phyloP scores from a whole-genome alignment of 148 eudicot species.

The Rhododendron kiyosumense region DNA sequence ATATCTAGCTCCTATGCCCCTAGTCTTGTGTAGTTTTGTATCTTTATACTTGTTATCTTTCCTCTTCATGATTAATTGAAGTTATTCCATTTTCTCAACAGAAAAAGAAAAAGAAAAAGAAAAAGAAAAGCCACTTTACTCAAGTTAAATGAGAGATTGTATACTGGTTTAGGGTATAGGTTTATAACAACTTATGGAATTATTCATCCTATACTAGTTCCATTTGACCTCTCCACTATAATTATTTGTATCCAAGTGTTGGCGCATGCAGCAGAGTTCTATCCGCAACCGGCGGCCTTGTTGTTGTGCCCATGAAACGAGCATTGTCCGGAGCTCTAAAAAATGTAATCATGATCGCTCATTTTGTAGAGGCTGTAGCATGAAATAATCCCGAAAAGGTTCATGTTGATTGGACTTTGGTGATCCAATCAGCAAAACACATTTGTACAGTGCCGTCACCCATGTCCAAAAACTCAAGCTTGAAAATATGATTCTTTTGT shows the following conservation, averaged over 20 bases:
- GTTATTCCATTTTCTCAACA: no score
- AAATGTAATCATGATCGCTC: neutral
- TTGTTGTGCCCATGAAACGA: neutral
- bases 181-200: neutral
- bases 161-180: neutral
- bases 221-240: neutral
- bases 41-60: no score
- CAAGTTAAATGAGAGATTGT: neutral
- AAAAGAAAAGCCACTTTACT: neutral
- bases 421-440: neutral
- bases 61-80: no score
- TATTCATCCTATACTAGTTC: neutral
- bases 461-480: neutral
- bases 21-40: no score
- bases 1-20: no score
- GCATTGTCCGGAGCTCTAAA: neutral
- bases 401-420: neutral
- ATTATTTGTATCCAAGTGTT: neutral
- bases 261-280: neutral
- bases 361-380: neutral
- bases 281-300: no score
- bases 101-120: no score
- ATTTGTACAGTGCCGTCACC: neutral
- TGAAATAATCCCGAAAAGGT: no score
- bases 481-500: neutral